Conservation (phyloP, 352 stramenopile species). For the Albugo candida region DNA sequence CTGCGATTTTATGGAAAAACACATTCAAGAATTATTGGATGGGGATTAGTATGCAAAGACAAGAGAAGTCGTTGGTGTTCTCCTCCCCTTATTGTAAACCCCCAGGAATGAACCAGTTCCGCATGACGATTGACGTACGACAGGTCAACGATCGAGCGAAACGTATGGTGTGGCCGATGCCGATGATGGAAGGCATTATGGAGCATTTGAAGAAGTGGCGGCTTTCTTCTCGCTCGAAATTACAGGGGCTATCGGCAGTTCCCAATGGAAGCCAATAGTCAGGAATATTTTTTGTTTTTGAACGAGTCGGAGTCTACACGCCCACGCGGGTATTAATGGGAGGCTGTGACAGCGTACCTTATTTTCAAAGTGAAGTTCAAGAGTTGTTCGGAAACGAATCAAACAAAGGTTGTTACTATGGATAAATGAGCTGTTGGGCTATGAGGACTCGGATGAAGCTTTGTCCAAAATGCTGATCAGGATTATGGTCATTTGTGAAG, state of each 20-base stretch:
- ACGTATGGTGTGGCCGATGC: conserved; percentile 10
- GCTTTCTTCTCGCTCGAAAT: conserved; percentile 11
- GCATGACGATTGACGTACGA: conserved; percentile 12
- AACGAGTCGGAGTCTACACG: conserved; percentile 11
- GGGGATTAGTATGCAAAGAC: not conserved
- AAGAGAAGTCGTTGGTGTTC: conserved; percentile 3
- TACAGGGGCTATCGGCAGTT: conserved; percentile 12
- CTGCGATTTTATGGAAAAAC: conserved; percentile 2
- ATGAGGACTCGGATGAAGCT: conserved; percentile 1
- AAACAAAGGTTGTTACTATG: conserved; percentile 8
- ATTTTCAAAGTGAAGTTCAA: conserved; percentile 5
- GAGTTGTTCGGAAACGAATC: not conserved
- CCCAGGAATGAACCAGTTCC: conserved; percentile 2
- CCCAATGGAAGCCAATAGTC: conserved; percentile 5
- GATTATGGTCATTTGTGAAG: conserved; percentile 4
- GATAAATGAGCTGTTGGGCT: conserved; percentile 13
- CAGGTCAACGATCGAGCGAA: conserved; percentile 9
- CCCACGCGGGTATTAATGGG: conserved; percentile 8
- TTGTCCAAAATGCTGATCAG: conserved; percentile 7
- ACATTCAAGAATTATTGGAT: not conserved
- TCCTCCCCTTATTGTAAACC: conserved; percentile 2
- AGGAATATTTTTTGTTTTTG: conserved; percentile 8
- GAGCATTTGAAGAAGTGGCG: not conserved
- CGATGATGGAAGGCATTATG: conserved; percentile 4
- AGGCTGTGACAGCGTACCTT: conserved; percentile 5